Conservation (phyloP, 129 eudicot genomes). For the Artemisia argyi region DNA sequence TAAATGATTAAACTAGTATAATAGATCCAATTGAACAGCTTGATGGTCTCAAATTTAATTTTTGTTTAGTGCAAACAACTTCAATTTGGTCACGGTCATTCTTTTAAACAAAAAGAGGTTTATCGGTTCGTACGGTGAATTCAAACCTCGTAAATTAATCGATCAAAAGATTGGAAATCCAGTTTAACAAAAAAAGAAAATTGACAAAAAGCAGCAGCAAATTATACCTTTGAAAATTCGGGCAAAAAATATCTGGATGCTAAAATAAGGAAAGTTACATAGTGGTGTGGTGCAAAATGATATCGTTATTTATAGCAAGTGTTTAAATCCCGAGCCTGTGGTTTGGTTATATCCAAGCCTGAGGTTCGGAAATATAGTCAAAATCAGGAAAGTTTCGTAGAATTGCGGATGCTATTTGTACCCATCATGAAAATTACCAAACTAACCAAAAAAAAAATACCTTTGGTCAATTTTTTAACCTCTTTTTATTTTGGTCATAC, state of each 20-base stretch:
- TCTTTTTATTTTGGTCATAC: too few species aligned
- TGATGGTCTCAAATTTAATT: too few species aligned
- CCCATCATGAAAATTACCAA: too few species aligned
- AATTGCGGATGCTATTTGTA: too few species aligned
- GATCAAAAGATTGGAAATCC: not conserved
- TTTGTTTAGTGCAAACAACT: too few species aligned
- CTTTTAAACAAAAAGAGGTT: too few species aligned
- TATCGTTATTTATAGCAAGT: conserved; percentile 17
- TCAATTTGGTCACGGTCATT: too few species aligned
- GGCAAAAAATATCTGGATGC: conserved; percentile 9
- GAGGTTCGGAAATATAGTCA: not conserved
- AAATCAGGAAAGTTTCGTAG: not conserved
- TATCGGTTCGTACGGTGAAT: too few species aligned
- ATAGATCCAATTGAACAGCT: not conserved
- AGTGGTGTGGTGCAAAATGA: not conserved
- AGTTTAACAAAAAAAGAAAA: not conserved
- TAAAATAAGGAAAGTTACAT: not conserved
- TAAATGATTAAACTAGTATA: not conserved
- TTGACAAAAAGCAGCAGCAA: not conserved
- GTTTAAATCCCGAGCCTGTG: not conserved
- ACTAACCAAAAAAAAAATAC: too few species aligned
- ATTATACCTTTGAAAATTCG: conserved; percentile 22
- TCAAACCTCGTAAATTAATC: too few species aligned
- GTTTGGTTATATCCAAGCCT: conserved; percentile 4
- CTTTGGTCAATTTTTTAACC: too few species aligned